Conservation (phyloP, 495 filamentous ascomycete species). For the Tuber magnatum region DNA sequence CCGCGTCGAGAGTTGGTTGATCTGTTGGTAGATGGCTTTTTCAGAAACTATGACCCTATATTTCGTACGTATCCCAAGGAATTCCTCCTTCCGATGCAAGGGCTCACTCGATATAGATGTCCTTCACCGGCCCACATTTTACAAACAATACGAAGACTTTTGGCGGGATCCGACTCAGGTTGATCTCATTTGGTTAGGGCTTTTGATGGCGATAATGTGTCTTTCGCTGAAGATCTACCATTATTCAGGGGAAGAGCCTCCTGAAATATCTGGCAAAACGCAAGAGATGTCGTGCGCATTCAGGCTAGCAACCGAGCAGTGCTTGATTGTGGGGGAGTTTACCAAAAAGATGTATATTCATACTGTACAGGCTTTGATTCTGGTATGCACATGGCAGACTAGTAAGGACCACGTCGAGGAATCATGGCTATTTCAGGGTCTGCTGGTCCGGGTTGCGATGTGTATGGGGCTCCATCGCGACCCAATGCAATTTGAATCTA, state of each 20-base stretch:
- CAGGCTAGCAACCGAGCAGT: constrained; percentile 75
- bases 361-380: constrained; percentile 80
- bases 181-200: constrained; percentile 78
- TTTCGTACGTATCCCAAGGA: constrained; percentile 50
- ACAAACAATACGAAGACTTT: constrained; percentile 75
- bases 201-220: constrained; percentile 81
- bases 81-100: constrained; percentile 45
- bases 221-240: constrained; percentile 87
- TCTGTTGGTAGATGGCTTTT: constrained; percentile 66
- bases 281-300: constrained; percentile 73
- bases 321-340: constrained; percentile 78
- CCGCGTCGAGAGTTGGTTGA: constrained; percentile 68
- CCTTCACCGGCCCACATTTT: constrained; percentile 79
- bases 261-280: constrained; percentile 65
- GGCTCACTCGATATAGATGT: constrained; percentile 53
- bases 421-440: constrained; percentile 74
- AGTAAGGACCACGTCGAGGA: constrained; percentile 67
- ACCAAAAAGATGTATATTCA: constrained; percentile 69
- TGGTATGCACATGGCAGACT: constrained; percentile 76
- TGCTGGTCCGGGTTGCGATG: constrained; percentile 79
- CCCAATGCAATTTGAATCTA: constrained; percentile 64
- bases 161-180: constrained; percentile 79
- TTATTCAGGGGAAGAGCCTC: constrained; percentile 82
- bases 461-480: constrained; percentile 95
- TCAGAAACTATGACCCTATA: constrained; percentile 65